Base-by-base conservation (phyloP, 2,329 filamentous ascomycete species). In the Neurospora crassa region DNA sequence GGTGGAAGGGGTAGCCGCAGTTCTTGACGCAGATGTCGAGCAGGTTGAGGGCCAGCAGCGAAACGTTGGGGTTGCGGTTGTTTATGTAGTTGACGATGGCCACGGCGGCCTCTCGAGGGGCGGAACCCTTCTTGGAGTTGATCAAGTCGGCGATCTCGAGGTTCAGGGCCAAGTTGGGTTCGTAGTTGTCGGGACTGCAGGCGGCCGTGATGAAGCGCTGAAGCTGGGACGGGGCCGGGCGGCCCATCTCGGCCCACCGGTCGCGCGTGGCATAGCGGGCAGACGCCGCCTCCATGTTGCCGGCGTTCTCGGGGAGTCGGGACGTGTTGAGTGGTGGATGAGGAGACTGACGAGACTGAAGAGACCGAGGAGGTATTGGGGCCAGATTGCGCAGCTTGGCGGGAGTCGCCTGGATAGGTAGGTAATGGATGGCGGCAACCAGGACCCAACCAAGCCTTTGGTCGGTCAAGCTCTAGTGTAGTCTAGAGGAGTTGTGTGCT, bases 1-100 rank as follows among this genome's bases (percentile, higher is more conserved):
- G 89, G 79, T 99, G 96, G 82, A 99, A 99, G 1, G 96, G 94
- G 80, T 99, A 99, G 77, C 96, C 96, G 86, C 96, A 99, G 84
- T 99, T 99, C 86, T 99, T 99, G 82, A 98, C 96, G 82, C 96
- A 98, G 74, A 98, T 98, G 81, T 99, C 96, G 79, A 99, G 92
- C 76, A 99, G 89, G 83, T 91, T 90, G 78, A 98, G 87, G 72
- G 96, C 95, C 72, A 98, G 87, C 75, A 99, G 85, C 73, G 94
- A 92, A 76, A 99, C 93, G 81, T 97, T 98, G 73, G 94, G 92
- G 80, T 98, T 99, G 80, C 96, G 92, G 82, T 97, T 93, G 83
- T 99, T 99, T 85, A 98, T 90, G 79, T 94, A 94, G 82, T 92
- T 91, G 77, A 97, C 95, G 75, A 98, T 97, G 74, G 94, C 90